A percentile compares a stretch with the other conserved stretches of the same genome.
Evolutionary conservation across 768 basidiomycete species (phyloP).

Genomic region (Pleurotus pulmonarius): DNA sequence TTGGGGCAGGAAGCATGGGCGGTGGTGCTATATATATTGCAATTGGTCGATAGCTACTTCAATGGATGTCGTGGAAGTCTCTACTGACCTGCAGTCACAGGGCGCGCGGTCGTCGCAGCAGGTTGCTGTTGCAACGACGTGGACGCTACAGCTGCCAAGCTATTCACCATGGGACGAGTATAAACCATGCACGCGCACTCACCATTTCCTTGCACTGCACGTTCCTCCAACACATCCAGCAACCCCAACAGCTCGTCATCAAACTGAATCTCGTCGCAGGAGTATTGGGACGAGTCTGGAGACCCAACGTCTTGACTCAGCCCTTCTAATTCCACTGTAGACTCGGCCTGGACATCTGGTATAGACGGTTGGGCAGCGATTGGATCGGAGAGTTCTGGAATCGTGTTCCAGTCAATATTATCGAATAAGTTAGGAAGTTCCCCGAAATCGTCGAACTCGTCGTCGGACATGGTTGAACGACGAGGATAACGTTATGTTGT

Average conservation of each 20-base stretch:
- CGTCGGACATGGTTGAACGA: conserved; percentile 29
- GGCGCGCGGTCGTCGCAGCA: not conserved
- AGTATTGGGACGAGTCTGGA: conserved; percentile 16
- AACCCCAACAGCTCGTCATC: conserved; percentile 35
- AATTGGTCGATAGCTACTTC: not conserved
- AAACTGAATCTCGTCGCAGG: conserved; percentile 26
- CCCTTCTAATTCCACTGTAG: not conserved
- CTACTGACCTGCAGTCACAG: not conserved
- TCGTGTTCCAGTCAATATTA: conserved; percentile 42
- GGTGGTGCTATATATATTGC: too few species aligned
- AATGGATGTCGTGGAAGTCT: not conserved
- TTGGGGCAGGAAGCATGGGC: too few species aligned
- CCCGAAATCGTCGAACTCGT: conserved; percentile 42
- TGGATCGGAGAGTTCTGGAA: conserved; percentile 5
- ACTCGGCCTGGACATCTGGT: conserved; percentile 11
- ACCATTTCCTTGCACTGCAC: conserved; percentile 12
- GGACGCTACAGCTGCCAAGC: not conserved
- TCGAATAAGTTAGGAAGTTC: conserved; percentile 50
- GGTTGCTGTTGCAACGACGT: not conserved
- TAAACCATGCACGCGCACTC: not conserved
- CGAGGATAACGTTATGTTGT: not conserved
- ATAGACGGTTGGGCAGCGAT: not conserved
- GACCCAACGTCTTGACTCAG: conserved; percentile 9
- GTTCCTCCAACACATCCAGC: conserved; percentile 44
- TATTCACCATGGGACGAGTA: not conserved